Percentiles rank a stretch among this genome's conserved stretches.
Evolutionary conservation across 805 yeast species (phyloP).

Genomic region (Myxozyma mucilagina): DNA sequence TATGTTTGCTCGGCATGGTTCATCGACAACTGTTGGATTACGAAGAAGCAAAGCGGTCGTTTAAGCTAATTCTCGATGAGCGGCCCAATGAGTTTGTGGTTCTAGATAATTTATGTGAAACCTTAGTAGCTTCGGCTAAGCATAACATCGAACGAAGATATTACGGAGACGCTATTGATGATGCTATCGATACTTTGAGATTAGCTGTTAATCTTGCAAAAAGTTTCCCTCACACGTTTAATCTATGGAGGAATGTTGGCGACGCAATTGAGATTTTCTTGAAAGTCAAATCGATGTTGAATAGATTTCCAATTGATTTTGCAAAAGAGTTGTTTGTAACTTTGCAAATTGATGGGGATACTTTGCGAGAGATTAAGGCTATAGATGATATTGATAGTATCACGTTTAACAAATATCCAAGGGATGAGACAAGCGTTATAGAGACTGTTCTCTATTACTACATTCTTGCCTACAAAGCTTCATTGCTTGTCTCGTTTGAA

Average conservation of each 20-base stretch:
- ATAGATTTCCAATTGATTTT: conserved; percentile 51
- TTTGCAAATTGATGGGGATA: background rate
- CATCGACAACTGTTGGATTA: conserved; percentile 65
- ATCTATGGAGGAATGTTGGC: conserved; percentile 53
- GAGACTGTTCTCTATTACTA: conserved; percentile 5
- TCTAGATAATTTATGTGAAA: conserved; percentile 56
- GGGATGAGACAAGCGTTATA: background rate
- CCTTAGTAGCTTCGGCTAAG: conserved; percentile 56
- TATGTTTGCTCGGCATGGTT: conserved; percentile 67
- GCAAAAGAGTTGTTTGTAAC: conserved; percentile 35
- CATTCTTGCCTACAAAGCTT: conserved; percentile 24
- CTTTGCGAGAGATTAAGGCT: background rate
- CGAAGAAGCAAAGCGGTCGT: conserved; percentile 55
- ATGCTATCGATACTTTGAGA: conserved; percentile 51
- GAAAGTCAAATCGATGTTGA: conserved; percentile 54
- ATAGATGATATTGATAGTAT: conserved; percentile 32
- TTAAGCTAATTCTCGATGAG: conserved; percentile 46
- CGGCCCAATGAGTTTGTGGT: conserved; percentile 54
- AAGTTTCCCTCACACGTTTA: conserved; percentile 1
- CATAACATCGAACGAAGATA: conserved; percentile 59
- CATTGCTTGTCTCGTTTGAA: conserved; percentile 14
- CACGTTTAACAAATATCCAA: background rate
- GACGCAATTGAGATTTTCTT: conserved; percentile 58
- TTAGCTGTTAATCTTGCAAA: conserved; percentile 45
- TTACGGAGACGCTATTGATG: conserved; percentile 61